These are phyloP conservation scores for Candida buenavistaensis DNA, from an alignment of 1,139 yeast species.

Conservation along the genomic window DNA sequence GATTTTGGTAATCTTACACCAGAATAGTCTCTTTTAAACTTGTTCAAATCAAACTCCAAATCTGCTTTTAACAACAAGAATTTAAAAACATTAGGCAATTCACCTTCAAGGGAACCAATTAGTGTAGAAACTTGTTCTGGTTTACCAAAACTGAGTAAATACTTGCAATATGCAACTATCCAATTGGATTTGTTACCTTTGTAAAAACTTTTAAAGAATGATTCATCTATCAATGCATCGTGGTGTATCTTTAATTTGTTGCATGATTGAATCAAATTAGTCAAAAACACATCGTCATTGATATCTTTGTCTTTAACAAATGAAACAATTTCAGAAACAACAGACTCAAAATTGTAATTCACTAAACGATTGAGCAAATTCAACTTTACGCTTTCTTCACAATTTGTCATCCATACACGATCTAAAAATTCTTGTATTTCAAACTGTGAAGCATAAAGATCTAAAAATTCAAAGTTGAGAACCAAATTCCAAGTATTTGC, in stretches of 20 bases:
- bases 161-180: slow-evolving; percentile 20
- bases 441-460: slow-evolving; percentile 20
- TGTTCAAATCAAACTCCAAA: slow-evolving; percentile 10
- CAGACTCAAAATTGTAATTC: slow-evolving; percentile 26
- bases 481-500: slow-evolving; percentile 36
- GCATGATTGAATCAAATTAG: slow-evolving; percentile 13
- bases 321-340: slow-evolving; percentile 26
- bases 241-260: slow-evolving; percentile 1
- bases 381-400: slow-evolving; percentile 16
- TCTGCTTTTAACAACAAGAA: slow-evolving; percentile 12
- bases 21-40: slow-evolving; percentile 9
- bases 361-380: slow-evolving; percentile 22
- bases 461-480: slow-evolving; percentile 30
- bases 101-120: slow-evolving; percentile 9
- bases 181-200: slow-evolving; percentile 18
- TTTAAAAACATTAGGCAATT: slow-evolving; percentile 6
- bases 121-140: slow-evolving; percentile 12
- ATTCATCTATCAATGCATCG: slow-evolving; percentile 8
- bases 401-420: slow-evolving; percentile 24
- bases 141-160: slow-evolving; percentile 16
- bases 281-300: slow-evolving; percentile 15
- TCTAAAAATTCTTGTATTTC: slow-evolving; percentile 24
- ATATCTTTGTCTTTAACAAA: slow-evolving; percentile 14
- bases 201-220: slow-evolving; percentile 10
- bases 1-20: slow-evolving; percentile 13